phyloP scores from a whole-genome alignment of 768 basidiomycete genomes.

The Rhodocollybia butyracea region DNA sequence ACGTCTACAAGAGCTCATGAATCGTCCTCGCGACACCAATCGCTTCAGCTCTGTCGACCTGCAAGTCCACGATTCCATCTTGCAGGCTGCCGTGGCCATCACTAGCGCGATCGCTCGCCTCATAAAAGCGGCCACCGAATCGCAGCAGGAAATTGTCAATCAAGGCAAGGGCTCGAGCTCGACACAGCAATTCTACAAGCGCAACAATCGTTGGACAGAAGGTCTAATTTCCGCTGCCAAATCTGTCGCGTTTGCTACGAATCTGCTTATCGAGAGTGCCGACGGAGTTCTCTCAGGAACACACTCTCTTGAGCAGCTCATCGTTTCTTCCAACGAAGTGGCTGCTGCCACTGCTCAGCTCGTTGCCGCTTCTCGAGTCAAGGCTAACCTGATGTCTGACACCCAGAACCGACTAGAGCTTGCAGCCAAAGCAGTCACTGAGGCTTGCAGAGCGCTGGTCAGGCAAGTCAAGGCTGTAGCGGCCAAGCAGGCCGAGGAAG shows the following conservation, averaged over 20 bases:
- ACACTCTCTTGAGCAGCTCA: slow-evolving; percentile 96
- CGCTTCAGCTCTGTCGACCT: slow-evolving; percentile 89
- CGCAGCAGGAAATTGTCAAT: slow-evolving; percentile 96
- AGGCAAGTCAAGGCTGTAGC: slow-evolving; percentile 95
- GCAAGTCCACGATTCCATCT: slow-evolving; percentile 97
- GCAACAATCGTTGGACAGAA: slow-evolving; percentile 99
- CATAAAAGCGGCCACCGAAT: slow-evolving; percentile 95
- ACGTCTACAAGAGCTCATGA: slow-evolving; percentile 87
- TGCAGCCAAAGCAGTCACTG: slow-evolving; percentile 96
- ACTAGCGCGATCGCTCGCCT: slow-evolving; percentile 92
- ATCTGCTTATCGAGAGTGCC: slow-evolving; percentile 92
- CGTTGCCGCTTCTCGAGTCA: slow-evolving; percentile 97
- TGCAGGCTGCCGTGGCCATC: slow-evolving; percentile 91
- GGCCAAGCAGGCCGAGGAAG: slow-evolving; percentile 73
- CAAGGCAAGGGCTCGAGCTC: slow-evolving; percentile 93
- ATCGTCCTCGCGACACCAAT: slow-evolving; percentile 82
- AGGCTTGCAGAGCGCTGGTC: slow-evolving; percentile 95
- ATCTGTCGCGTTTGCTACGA: slow-evolving; percentile 95
- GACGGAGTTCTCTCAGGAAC: slow-evolving; percentile 97
- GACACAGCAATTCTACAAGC: slow-evolving; percentile 97
- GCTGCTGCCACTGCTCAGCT: slow-evolving; percentile 96
- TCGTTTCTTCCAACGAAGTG: slow-evolving; percentile 99
- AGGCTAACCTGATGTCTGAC: slow-evolving; percentile 97
- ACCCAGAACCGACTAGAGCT: slow-evolving; percentile 95
- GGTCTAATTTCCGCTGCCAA: slow-evolving; percentile 98